Conservation (phyloP, 1,284 basidiomycete species). For the Moesziomyces antarcticus region DNA sequence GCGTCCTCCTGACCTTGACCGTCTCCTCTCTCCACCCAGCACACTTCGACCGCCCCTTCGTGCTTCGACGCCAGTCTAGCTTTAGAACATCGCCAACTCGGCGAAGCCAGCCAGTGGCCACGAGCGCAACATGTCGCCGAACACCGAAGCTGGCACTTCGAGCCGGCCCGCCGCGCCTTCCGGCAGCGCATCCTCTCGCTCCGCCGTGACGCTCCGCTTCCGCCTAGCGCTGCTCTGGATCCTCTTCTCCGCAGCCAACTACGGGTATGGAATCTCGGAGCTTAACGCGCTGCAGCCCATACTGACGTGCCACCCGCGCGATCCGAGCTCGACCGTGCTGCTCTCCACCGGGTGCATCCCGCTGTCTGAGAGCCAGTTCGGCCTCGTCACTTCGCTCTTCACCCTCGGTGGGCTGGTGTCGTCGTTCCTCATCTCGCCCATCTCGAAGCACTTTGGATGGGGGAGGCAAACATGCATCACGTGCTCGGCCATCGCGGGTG, state of each 20-base stretch:
- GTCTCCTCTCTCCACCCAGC: too few species aligned
- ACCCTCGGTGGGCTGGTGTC: slow-evolving; percentile 88
- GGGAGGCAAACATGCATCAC: slow-evolving; percentile 36
- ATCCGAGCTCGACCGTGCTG: slow-evolving; percentile 9
- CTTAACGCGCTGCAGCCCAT: slow-evolving; percentile 60
- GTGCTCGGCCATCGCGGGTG: slow-evolving; percentile 24
- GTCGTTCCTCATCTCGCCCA: slow-evolving; percentile 42
- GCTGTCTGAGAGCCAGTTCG: slow-evolving; percentile 71
- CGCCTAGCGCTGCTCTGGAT: slow-evolving; percentile 55
- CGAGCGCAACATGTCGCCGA: neutral
- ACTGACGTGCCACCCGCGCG: slow-evolving; percentile 39
- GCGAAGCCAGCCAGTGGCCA: too few species aligned
- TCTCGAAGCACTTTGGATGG: slow-evolving; percentile 29
- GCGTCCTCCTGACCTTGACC: too few species aligned
- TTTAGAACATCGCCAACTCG: too few species aligned
- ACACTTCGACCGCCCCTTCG: too few species aligned
- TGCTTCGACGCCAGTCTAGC: too few species aligned
- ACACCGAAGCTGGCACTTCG: neutral
- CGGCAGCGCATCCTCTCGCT: neutral
- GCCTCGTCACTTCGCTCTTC: slow-evolving; percentile 82
- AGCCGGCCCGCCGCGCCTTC: neutral
- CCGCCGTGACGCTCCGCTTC: slow-evolving; percentile 29
- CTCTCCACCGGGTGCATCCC: slow-evolving; percentile 40
- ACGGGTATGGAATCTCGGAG: slow-evolving; percentile 64
- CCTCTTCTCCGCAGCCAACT: slow-evolving; percentile 57